Conservation (phyloP, 495 filamentous ascomycete species). For the Wilcoxina mikolae region DNA sequence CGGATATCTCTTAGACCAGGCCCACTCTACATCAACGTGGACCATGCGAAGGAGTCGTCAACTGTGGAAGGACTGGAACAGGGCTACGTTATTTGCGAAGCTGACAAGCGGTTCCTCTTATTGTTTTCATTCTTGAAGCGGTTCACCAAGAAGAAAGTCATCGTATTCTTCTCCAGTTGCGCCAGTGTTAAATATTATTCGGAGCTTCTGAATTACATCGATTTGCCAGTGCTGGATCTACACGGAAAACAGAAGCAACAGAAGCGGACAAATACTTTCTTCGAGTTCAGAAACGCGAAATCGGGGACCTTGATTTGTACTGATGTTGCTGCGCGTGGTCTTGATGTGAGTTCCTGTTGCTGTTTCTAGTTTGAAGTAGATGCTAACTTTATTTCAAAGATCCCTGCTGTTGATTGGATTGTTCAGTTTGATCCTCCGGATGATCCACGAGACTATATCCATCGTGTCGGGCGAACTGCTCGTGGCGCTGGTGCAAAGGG, state of each 20-base stretch:
- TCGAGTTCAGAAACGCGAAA: constrained; percentile 91
- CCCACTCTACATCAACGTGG: constrained; percentile 91
- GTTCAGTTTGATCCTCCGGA: constrained; percentile 91
- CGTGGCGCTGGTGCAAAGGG: constrained; percentile 73
- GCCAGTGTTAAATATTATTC: constrained; percentile 89
- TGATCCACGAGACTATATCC: constrained; percentile 86
- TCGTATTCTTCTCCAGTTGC: constrained; percentile 92
- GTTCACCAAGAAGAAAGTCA: constrained; percentile 82
- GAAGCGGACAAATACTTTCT: constrained; percentile 93
- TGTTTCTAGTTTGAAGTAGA: constrained; percentile 2
- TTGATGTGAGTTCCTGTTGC: constrained; percentile 50
- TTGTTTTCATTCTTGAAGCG: constrained; percentile 95
- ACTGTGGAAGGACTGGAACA: constrained; percentile 91
- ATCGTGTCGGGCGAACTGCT: constrained; percentile 90
- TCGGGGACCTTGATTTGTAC: constrained; percentile 88
- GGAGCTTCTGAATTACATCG: constrained; percentile 90
- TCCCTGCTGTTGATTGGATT: constrained; percentile 88
- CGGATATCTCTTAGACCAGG: constrained; percentile 83
- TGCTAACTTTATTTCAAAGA: constrained; percentile 33
- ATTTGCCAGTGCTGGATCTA: constrained; percentile 73
- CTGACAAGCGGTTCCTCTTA: constrained; percentile 83
- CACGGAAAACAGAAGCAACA: constrained; percentile 97
- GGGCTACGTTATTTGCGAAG: constrained; percentile 84
- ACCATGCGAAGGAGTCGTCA: constrained; percentile 58
- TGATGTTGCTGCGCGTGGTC: constrained; percentile 82